phyloP scores from a whole-genome alignment of 352 stramenopile species.

The Globisporangium solare region DNA sequence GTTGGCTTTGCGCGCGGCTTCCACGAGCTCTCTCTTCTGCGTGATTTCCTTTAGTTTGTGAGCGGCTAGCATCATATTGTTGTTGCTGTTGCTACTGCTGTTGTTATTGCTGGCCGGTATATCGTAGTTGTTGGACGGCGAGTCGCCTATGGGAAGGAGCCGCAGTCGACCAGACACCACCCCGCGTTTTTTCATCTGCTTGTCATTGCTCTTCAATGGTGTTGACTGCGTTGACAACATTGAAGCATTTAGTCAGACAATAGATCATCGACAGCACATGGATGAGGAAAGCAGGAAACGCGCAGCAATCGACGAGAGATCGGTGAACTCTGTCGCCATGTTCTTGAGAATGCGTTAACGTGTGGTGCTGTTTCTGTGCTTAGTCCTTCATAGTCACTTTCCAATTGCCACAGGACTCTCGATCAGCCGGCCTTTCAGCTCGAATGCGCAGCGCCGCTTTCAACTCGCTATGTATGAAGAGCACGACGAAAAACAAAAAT shows the following conservation, averaged over 20 bases:
- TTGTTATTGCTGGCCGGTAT: constrained; percentile 22
- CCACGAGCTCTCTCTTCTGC: constrained; percentile 68
- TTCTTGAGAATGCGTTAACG: not conserved
- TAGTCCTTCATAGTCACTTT: constrained; percentile 7
- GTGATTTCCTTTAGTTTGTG: constrained; percentile 71
- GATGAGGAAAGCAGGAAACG: not conserved
- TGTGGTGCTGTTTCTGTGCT: not conserved
- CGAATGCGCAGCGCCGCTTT: no score
- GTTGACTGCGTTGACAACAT: constrained; percentile 16
- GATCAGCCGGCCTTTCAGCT: no score
- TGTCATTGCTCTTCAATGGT: constrained; percentile 26
- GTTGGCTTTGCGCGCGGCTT: constrained; percentile 72
- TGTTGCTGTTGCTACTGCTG: constrained; percentile 16
- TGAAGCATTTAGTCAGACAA: not conserved
- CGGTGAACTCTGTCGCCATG: constrained; percentile 52
- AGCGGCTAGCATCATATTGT: constrained; percentile 17
- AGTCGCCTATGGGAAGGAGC: constrained; percentile 44
- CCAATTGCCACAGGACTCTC: no score
- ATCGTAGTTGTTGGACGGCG: constrained; percentile 25
- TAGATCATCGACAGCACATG: not conserved
- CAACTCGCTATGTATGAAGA: not conserved
- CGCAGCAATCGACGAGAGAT: constrained; percentile 40
- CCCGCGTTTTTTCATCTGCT: constrained; percentile 47
- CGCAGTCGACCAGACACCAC: constrained; percentile 36
- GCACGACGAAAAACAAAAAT: not conserved